Conservation (phyloP, 2,329 filamentous ascomycete genomes). For the Leptosphaerulina australis region DNA sequence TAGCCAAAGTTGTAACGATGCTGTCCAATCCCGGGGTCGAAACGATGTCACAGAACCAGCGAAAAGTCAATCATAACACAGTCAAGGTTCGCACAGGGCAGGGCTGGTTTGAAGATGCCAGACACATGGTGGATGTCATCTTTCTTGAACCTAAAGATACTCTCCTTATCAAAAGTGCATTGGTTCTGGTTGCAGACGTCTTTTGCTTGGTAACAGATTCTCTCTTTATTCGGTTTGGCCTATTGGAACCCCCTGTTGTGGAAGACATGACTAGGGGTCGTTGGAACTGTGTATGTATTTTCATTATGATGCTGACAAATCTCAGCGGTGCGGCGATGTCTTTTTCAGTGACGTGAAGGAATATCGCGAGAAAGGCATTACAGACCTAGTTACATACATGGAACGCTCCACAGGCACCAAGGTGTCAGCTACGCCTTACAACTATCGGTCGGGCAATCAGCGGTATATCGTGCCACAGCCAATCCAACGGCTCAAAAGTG, state of each 20-base stretch:
- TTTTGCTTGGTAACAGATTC: conserved; percentile 1
- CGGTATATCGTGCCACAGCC: conserved; percentile 10
- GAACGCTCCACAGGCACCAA: conserved; percentile 12
- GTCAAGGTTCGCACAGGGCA: not conserved
- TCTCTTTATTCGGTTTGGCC: conserved; percentile 1
- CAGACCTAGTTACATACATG: conserved; percentile 14
- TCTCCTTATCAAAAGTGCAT: not conserved
- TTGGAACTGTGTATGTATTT: conserved; percentile 31
- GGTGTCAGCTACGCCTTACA: conserved; percentile 4
- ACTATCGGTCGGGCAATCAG: conserved; percentile 4
- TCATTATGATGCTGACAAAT: conserved; percentile 1
- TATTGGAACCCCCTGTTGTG: conserved; percentile 13
- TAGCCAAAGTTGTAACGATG: not conserved
- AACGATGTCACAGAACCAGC: not conserved
- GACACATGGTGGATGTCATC: not conserved
- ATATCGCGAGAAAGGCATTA: conserved; percentile 17
- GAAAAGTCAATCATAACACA: not conserved
- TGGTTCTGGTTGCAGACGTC: not conserved
- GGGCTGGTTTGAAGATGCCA: not conserved
- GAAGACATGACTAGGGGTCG: conserved; percentile 15
- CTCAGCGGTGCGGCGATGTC: conserved; percentile 21
- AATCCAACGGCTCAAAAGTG: conserved; percentile 10
- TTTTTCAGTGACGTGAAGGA: conserved; percentile 25
- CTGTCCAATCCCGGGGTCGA: not conserved
- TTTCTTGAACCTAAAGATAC: not conserved